phyloP scores from a whole-genome alignment of 495 filamentous ascomycete species.

The Eremomyces bilateralis region DNA sequence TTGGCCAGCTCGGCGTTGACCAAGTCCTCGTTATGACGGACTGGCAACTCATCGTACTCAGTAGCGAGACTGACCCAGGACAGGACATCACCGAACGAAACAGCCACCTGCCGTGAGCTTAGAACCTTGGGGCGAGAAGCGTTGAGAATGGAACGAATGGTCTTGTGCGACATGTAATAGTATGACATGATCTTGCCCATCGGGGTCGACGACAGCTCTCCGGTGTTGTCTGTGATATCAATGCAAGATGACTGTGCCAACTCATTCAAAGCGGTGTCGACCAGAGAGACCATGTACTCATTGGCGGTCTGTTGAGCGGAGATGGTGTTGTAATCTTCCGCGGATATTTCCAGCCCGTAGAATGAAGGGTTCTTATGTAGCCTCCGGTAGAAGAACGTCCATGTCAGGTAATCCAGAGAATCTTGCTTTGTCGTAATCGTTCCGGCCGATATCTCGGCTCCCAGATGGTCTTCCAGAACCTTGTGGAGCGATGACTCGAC shows the following conservation, averaged over 20 bases:
- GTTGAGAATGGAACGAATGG: conserved; percentile 57
- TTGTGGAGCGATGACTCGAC: conserved; percentile 94
- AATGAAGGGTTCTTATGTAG: conserved; percentile 97
- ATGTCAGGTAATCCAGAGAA: conserved; percentile 91
- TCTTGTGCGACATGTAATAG: conserved; percentile 95
- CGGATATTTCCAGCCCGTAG: conserved; percentile 86
- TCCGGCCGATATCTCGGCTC: conserved; percentile 81
- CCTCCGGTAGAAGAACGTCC: conserved; percentile 97
- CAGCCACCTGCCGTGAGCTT: no score
- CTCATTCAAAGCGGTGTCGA: conserved; percentile 63
- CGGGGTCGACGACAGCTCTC: conserved; percentile 68
- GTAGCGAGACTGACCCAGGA: conserved; percentile 84
- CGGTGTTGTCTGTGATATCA: conserved; percentile 56
- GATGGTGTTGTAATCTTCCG: conserved; percentile 82
- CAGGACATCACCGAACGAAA: conserved; percentile 67
- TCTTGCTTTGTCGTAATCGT: conserved; percentile 90
- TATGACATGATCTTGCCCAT: conserved; percentile 97
- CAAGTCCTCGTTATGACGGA: conserved; percentile 97
- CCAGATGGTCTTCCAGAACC: conserved; percentile 89
- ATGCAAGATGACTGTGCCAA: conserved; percentile 70
- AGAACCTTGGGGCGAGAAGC: conserved; percentile 44
- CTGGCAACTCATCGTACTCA: conserved; percentile 93
- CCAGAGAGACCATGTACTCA: conserved; percentile 78
- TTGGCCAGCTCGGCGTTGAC: conserved; percentile 83
- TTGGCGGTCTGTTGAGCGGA: conserved; percentile 67